Evolutionary conservation across 805 yeast species (phyloP).

Genomic region (Clavispora fructus): DNA sequence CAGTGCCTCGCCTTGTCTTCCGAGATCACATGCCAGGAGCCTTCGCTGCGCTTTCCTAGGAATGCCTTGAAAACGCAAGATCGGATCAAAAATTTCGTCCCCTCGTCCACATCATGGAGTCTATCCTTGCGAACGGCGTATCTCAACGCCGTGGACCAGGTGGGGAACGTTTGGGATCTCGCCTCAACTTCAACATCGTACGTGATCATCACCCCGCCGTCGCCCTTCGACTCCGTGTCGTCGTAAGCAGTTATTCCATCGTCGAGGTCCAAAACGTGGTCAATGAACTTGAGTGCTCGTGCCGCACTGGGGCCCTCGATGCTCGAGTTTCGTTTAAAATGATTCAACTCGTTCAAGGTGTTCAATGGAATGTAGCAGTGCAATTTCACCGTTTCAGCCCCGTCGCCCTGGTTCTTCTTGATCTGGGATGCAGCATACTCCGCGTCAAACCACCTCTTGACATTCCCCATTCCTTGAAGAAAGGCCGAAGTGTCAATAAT

Average conservation of each 20-base stretch:
- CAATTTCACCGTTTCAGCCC: constrained; percentile 19
- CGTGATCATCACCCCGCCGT: neutral
- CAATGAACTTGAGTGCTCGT: constrained; percentile 60
- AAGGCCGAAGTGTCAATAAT: constrained; percentile 66
- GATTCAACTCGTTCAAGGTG: constrained; percentile 23
- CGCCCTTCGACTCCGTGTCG: neutral
- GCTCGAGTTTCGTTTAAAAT: constrained; percentile 39
- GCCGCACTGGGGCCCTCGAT: constrained; percentile 60
- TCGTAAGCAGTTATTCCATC: neutral
- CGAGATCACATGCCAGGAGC: constrained; percentile 54
- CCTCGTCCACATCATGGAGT: constrained; percentile 8
- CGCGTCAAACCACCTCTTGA: constrained; percentile 55
- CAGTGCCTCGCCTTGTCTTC: constrained; percentile 56
- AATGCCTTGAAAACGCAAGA: constrained; percentile 53
- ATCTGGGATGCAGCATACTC: constrained; percentile 25
- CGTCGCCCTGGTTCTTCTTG: constrained; percentile 5
- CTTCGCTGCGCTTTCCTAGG: constrained; percentile 28
- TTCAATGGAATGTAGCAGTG: constrained; percentile 49
- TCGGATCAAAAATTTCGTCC: constrained; percentile 37
- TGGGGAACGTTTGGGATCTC: constrained; percentile 42
- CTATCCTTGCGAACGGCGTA: constrained; percentile 8
- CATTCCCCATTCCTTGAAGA: constrained; percentile 62
- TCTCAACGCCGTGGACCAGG: constrained; percentile 45
- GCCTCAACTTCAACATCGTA: constrained; percentile 32
- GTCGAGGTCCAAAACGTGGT: constrained; percentile 30